Evolutionary conservation across 495 filamentous ascomycete species (phyloP), one percentile per base, ranked within the genome.

Genomic region (Aspergillus sparsus): DNA sequence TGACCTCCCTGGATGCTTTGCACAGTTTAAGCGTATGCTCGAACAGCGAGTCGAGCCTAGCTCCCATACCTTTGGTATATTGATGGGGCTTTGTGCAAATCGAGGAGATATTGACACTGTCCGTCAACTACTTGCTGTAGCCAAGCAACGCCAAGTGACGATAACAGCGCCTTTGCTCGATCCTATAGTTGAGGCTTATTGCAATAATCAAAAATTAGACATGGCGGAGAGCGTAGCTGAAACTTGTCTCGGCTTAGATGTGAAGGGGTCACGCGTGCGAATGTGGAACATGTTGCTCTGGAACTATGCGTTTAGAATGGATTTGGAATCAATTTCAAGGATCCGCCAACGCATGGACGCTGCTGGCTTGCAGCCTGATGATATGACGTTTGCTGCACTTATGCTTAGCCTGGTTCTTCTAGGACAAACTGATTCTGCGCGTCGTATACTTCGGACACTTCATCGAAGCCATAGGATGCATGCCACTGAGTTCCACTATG

Each of bases 281-380:
- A 85, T 93, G 74, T 97, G 90, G 89, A 97, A 97, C 67, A 75
- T 81, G 16, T 73, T 97, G 15, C 73, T 97, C 5, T 77, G 79
- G 55, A 83, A 86, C 33, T 79, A 91, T 66, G 90, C 89, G 15
- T 76, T 83, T 56, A 78, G 83, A 6, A 77, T 86, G 58, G 85
- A 94, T 62, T 65, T 92, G 45, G 73, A 74, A 5, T 75, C 78
- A 41, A 78, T 89, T 27, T 81, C 84, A 50, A 80, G 80, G 27
- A 61, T 91, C 16, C 83, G 89, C 58, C 76, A 76, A 39, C 71
- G 74, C 51, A 95, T 97, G 87, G 74, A 81, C 37, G 66, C 76
- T 6, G 68, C 77, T 4, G 68, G 74, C 0, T 68, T 96, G 31
- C 72, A 74, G n/a, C 82, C 85, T 54, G 82, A 95, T 71, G 74